Evolutionary conservation across 2,329 filamentous ascomycete species (phyloP).

Genomic region (Aspergillus carbonarius): DNA sequence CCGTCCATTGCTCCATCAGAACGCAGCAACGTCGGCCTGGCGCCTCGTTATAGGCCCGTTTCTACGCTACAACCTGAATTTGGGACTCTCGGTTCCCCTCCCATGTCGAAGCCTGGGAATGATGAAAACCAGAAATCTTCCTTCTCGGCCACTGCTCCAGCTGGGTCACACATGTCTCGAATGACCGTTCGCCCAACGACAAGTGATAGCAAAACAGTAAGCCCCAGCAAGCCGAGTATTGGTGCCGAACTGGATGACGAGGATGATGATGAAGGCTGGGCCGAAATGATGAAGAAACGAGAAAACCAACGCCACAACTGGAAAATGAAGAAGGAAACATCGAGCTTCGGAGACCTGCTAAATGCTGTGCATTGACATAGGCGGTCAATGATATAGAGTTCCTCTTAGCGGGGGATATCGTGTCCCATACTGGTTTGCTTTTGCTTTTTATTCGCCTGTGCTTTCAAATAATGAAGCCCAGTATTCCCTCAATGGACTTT

Average conservation of each 20-base stretch:
- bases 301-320: constrained; percentile 51
- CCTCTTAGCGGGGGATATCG: not conserved
- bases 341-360: constrained; percentile 38
- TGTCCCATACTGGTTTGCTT: not conserved
- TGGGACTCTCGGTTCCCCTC: constrained; percentile 33
- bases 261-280: constrained; percentile 51
- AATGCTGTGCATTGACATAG: constrained; percentile 35
- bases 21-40: constrained; percentile 87
- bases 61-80: constrained; percentile 58
- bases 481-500: not conserved
- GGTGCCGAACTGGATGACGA: constrained; percentile 41
- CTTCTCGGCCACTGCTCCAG: constrained; percentile 20
- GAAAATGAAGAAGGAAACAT: constrained; percentile 44
- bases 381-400: not conserved
- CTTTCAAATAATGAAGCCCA: not conserved
- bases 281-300: constrained; percentile 51
- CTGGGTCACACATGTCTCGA: constrained; percentile 27
- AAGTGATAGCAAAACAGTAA: constrained; percentile 18
- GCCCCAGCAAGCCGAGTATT: constrained; percentile 18
- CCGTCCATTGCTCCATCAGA: constrained; percentile 94
- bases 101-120: constrained; percentile 38
- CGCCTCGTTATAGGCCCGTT: constrained; percentile 86
- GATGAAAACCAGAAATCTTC: constrained; percentile 34
- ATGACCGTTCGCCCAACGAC: constrained; percentile 33
- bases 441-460: not conserved